Conservation (phyloP, 2,329 filamentous ascomycete genomes). For the Aspergillus ibericus region DNA sequence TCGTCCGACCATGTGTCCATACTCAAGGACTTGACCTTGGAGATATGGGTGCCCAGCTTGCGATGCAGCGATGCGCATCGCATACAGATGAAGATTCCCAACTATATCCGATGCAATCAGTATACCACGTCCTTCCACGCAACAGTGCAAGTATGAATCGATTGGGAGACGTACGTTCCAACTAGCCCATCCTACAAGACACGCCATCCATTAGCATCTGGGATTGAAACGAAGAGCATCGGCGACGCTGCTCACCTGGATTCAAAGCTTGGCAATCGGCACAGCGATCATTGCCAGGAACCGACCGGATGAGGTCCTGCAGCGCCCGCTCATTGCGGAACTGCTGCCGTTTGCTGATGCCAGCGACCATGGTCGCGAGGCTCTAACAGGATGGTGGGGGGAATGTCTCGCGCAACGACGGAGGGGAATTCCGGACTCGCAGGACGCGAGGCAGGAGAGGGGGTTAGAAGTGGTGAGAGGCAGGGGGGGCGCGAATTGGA, state of each 20-base stretch:
- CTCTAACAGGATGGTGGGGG: background rate
- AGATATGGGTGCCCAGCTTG: constrained; percentile 95
- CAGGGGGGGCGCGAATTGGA: constrained; percentile 5
- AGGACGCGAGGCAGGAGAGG: constrained; percentile 9
- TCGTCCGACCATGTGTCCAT: constrained; percentile 98
- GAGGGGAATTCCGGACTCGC: background rate
- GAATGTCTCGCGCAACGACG: background rate
- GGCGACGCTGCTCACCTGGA: constrained; percentile 65
- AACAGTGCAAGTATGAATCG: constrained; percentile 1
- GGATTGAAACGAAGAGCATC: background rate
- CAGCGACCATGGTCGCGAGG: constrained; percentile 61
- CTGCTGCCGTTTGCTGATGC: constrained; percentile 93
- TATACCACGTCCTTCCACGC: background rate
- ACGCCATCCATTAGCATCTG: constrained; percentile 5
- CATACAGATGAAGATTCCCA: constrained; percentile 97
- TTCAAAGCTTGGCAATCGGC: constrained; percentile 91
- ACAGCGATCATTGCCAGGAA: constrained; percentile 88
- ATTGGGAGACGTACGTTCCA: constrained; percentile 72
- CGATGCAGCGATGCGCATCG: constrained; percentile 93
- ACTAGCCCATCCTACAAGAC: constrained; percentile 77
- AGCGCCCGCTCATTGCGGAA: constrained; percentile 91
- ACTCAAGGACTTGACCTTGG: constrained; percentile 96
- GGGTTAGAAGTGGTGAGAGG: constrained; percentile 13
- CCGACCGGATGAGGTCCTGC: constrained; percentile 80
- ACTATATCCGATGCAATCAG: constrained; percentile 49